phyloP scores from a whole-genome alignment of 306 rosid species.

The Geum urbanum region DNA sequence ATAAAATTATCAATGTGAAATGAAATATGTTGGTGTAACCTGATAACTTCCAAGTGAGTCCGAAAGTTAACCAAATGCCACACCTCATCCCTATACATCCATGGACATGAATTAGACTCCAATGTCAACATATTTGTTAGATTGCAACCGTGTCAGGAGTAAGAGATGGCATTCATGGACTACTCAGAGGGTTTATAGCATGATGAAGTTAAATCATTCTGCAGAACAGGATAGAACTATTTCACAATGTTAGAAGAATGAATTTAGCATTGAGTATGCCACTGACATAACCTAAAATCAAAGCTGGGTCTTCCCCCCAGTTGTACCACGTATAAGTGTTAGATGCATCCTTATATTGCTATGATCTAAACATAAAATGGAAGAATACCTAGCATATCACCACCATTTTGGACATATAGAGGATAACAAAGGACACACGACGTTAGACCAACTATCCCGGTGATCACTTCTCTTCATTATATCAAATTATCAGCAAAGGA shows the following conservation, averaged over 20 bases:
- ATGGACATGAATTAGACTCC: conserved; percentile 28
- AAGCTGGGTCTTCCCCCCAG: neutral
- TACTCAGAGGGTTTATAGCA: conserved; percentile 5
- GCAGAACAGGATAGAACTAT: neutral
- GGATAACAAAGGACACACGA: neutral
- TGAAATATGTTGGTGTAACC: conserved; percentile 13
- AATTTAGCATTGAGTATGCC: neutral
- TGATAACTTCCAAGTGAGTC: conserved; percentile 31
- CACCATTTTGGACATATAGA: neutral
- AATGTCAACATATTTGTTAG: neutral
- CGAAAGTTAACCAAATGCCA: conserved; percentile 33
- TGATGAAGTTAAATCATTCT: neutral
- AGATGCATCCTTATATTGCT: neutral
- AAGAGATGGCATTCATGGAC: conserved; percentile 3
- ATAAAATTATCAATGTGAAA: neutral
- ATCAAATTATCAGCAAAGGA: neutral
- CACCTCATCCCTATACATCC: conserved; percentile 37
- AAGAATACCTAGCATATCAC: neutral
- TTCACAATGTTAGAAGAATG: neutral
- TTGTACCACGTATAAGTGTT: neutral
- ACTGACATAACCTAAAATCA: neutral
- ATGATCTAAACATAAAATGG: neutral
- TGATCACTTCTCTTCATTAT: neutral
- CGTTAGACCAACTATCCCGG: neutral
- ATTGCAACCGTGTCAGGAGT: neutral